Evolutionary conservation across 2,329 filamentous ascomycete species (phyloP), one percentile per base, ranked within the genome.

Genomic region (Aspergillus sp.): DNA sequence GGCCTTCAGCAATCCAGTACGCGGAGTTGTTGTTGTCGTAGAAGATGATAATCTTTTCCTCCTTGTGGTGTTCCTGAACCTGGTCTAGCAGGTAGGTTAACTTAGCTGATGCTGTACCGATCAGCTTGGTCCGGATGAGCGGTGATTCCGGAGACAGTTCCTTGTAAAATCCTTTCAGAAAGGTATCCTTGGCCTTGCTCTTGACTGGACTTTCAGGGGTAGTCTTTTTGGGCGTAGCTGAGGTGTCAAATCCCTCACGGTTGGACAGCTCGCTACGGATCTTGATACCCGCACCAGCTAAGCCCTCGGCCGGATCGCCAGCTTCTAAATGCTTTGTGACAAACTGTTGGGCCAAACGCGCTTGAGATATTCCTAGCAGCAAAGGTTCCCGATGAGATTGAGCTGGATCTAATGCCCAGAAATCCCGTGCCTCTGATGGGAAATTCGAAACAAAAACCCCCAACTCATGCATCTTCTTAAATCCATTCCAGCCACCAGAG

Each of bases 21-120:
- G 91, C 93, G 2, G 89, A 83, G 65, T 96, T 93, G 59, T 95
- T 89, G 33, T 89, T 89, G 60, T 96, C 91, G 71, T 96, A 97
- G 72, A 98, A 98, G 9, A 97, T 83, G 52, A 97, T 85, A 3
- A 96, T 95, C 73, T 97, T 96, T 67, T 96, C 92, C 0, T 82
- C 75, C 1, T 80, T 73, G 53, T 95, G 85, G 60, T 93, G 80
- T 52, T 83, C 79, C 5, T 87, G 73, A 12, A 97, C 86, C 33
- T 85, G 82, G 54, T 92, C 88, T 17, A 96, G 77, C 5, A 97
- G 79, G 67, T 97, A 96, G 3, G 89, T 93, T 3, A 97, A 80
- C 73, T 98, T 98, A 0, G 90, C 86, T 0, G 93, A 97, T 0
- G 87, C 85, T 0, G 93, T 96, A 4, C 90, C 91, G n/a, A 89